Conservation (phyloP, 129 eudicot species). For the Deinandra increscens region DNA sequence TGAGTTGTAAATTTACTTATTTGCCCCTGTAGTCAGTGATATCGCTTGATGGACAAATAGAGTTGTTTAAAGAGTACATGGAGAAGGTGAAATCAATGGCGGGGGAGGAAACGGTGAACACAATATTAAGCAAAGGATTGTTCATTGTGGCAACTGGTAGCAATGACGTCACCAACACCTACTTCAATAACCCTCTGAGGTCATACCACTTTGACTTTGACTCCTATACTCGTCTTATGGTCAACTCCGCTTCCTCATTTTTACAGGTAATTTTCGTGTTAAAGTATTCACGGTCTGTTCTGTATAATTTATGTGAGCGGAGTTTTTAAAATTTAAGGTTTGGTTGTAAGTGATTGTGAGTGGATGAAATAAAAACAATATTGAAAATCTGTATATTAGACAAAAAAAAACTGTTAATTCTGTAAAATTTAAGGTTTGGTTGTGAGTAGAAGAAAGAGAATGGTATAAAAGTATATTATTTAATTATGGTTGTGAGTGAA, state of each 20-base stretch:
- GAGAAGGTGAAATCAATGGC: conserved; percentile 46
- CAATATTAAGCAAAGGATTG: conserved; percentile 48
- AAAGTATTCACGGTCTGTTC: background rate
- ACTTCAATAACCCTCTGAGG: conserved; percentile 54
- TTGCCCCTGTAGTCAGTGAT: conserved; percentile 51
- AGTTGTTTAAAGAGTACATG: conserved; percentile 62
- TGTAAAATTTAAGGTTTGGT: too few relatives aligned
- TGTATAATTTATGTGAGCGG: too few relatives aligned
- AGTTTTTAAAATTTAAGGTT: too few relatives aligned
- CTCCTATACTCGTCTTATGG: conserved; percentile 55
- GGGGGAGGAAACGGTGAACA: conserved; percentile 50
- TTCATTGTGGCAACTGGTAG: conserved; percentile 52
- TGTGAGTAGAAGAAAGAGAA: too few relatives aligned
- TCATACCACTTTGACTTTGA: conserved; percentile 39
- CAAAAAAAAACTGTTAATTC: too few relatives aligned
- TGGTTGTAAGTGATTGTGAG: too few relatives aligned
- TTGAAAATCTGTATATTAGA: too few relatives aligned
- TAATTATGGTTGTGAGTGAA: too few relatives aligned
- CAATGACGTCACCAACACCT: conserved; percentile 72
- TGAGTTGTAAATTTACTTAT: conserved; percentile 12
- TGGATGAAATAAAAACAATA: too few relatives aligned
- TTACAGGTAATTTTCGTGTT: conserved; percentile 44
- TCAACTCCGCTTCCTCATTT: conserved; percentile 53
- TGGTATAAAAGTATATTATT: too few relatives aligned
- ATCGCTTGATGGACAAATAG: conserved; percentile 58